Percentiles rank a stretch among this genome's conserved stretches.
Conservation (phyloP, 257 asterid genomes). For the Solanum dulcamara region DNA sequence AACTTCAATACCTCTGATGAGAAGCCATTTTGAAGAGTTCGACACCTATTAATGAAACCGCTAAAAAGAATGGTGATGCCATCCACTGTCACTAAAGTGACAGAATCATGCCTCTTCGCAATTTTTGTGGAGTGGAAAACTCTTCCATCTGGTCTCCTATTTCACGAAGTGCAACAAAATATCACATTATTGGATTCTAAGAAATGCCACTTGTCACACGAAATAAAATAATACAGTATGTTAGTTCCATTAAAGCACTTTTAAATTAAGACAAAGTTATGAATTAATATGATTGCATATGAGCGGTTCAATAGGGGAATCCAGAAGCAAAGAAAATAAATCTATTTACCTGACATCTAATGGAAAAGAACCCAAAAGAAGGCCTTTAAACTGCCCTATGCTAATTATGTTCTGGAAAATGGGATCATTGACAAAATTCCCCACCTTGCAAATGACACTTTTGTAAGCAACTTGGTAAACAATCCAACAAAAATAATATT, state of each 20-base stretch:
- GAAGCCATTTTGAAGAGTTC: constrained; percentile 53
- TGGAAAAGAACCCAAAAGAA: not conserved
- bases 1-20: constrained; percentile 32
- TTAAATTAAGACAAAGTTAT: not conserved
- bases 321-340: not conserved
- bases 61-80: constrained; percentile 40
- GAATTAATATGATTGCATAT: not conserved
- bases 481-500: not conserved
- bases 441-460: not conserved
- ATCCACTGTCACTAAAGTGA: constrained; percentile 48
- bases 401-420: not conserved
- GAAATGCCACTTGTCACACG: not conserved
- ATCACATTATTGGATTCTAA: not conserved
- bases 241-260: not conserved
- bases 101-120: constrained; percentile 40
- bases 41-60: constrained; percentile 44
- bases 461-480: not conserved
- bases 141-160: constrained; percentile 35
- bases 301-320: not conserved
- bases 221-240: not conserved
- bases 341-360: not conserved
- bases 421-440: not conserved
- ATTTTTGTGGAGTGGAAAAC: constrained; percentile 48
- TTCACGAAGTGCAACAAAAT: not conserved
- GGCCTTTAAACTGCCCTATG: not conserved